A percentile compares a stretch with the other conserved stretches of the same genome.
phyloP scores from a whole-genome alignment of 2,329 filamentous ascomycete species.

The Tetracladium maxilliforme region DNA sequence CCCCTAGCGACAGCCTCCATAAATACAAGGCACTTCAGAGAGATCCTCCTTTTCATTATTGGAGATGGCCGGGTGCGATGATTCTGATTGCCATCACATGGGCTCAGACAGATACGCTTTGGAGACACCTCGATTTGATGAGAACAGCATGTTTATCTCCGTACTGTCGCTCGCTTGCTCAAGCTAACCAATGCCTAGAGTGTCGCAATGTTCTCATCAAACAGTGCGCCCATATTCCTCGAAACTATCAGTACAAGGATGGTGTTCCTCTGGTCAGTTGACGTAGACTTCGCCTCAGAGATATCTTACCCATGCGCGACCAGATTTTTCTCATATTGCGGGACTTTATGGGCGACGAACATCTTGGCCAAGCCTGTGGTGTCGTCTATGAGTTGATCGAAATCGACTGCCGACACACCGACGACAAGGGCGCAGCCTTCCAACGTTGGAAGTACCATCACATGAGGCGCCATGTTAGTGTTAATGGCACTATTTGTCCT shows the following conservation, averaged over 20 bases:
- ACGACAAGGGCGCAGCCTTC: constrained; percentile 28
- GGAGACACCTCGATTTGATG: too few relatives aligned
- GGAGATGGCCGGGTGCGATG: too few relatives aligned
- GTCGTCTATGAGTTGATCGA: constrained; percentile 31
- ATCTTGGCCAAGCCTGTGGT: constrained; percentile 24
- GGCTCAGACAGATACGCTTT: too few relatives aligned
- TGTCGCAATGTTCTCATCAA: constrained; percentile 28
- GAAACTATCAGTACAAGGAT: constrained; percentile 29
- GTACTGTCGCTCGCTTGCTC: neutral
- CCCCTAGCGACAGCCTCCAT: too few relatives aligned
- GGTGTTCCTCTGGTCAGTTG: constrained; percentile 22
- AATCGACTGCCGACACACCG: constrained; percentile 25
- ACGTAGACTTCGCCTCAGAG: neutral
- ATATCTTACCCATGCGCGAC: constrained; percentile 4
- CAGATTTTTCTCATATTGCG: constrained; percentile 25
- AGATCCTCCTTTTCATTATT: too few relatives aligned
- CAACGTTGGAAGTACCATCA: constrained; percentile 30
- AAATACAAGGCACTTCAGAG: too few relatives aligned
- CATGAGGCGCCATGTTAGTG: constrained; percentile 24
- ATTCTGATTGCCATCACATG: too few relatives aligned
- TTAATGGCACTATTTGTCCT: neutral
- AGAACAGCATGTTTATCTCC: too few relatives aligned
- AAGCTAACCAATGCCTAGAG: constrained; percentile 14
- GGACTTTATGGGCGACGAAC: constrained; percentile 28
- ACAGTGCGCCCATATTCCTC: constrained; percentile 26